Evolutionary conservation across 73 alveolate species (phyloP), one percentile per base, ranked within the genome.

Genomic region (Paramecium tetraurelia): DNA sequence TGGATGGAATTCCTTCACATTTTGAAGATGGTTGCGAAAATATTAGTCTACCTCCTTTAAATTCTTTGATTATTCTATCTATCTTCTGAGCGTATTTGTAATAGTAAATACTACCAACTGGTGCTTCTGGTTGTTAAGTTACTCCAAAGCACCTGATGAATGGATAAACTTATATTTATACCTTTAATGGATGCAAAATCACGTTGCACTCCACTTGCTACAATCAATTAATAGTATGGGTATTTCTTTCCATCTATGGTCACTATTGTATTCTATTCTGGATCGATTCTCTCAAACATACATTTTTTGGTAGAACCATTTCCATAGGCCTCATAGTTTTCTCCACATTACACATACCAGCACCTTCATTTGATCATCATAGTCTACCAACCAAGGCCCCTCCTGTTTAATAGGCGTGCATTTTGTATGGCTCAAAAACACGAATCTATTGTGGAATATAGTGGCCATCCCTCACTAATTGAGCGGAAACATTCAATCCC

Each of bases 1-100:
- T 96, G 44, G 94, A 89, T 12, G 99, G 99, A n/a, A 97, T 98
- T 24, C 99, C 99, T 69, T 97, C 98, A 71, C 99, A 96, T 89
- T 96, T 96, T 83, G 95, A 89, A 40, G 97, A 98, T 8, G 99
- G 98, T 16, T 92, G 93, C 6, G 94, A 46, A 92, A 96, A 96
- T 76, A 95, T 84, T 3, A 97, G 96, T 50, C 57, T 94, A 0
- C 99, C 99, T 12, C 97, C 99, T 41, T 86, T 87, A 72, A 95
- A 95, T n/a, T 57, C 68, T 69, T 86, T 90, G 24, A 95, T 87
- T 69, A 95, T 71, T 20, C 58, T 20, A 35, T 88, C 85, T 31
- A 89, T 92, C 87, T 96, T 96, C 69, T 90, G 69, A 36, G 97
- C 96, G 58, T 94, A 96, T 16, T 87, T 90, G 21, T 58, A 86